Evolutionary conservation across 1,284 basidiomycete genomes (phyloP).

Genomic region (Malassezia vespertilionis): DNA sequence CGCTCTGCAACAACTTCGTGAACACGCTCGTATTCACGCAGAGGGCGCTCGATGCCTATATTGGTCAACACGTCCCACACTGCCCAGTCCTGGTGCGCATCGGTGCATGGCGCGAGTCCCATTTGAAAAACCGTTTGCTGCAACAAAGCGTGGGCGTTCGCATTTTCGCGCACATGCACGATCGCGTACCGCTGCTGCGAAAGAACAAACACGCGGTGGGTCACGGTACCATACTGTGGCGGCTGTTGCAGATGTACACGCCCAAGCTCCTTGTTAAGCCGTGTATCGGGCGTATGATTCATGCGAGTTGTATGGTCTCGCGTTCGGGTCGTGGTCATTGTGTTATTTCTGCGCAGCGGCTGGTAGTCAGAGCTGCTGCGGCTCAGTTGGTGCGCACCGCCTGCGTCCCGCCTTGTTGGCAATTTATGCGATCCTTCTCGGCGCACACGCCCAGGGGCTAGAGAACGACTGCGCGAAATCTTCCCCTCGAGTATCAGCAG

Average conservation of each 20-base stretch:
- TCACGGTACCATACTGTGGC: too few species aligned
- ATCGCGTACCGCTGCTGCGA: slow-evolving; percentile 6
- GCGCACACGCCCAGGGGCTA: too few species aligned
- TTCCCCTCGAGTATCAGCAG: slow-evolving; percentile 1
- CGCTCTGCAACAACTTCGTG: slow-evolving; percentile 28
- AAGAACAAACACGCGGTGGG: slow-evolving; percentile 11
- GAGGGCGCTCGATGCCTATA: slow-evolving; percentile 38
- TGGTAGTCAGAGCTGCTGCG: too few species aligned
- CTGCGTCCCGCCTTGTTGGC: too few species aligned
- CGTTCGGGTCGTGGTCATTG: too few species aligned
- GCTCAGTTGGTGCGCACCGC: too few species aligned
- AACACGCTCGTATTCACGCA: slow-evolving; percentile 45
- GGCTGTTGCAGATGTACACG: too few species aligned
- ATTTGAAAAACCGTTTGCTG: neutral
- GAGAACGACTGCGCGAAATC: neutral
- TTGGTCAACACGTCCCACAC: slow-evolving; percentile 35
- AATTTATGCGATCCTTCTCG: too few species aligned
- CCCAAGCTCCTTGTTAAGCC: too few species aligned
- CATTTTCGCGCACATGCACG: slow-evolving; percentile 2
- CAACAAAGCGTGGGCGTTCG: neutral
- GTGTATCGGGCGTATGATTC: too few species aligned
- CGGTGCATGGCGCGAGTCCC: neutral
- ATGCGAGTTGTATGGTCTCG: too few species aligned
- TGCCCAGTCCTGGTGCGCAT: slow-evolving; percentile 34
- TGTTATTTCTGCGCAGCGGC: too few species aligned